These are phyloP conservation scores for Amaranthus hypochondriacus DNA, from an alignment of 148 eudicot species.

Conservation along the genomic window DNA sequence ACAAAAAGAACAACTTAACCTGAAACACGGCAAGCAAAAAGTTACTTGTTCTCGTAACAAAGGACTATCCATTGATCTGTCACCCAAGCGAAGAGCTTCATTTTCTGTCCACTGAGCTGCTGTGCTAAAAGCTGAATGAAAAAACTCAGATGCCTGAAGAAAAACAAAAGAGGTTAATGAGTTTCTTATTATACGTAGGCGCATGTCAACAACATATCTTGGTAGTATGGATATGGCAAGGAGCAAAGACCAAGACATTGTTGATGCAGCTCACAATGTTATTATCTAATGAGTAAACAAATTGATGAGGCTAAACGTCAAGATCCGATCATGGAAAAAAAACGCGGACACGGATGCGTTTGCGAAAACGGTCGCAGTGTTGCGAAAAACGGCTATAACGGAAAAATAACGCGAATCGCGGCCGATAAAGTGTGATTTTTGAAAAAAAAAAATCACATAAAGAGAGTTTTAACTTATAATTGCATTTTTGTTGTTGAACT, in stretches of 20 bases:
- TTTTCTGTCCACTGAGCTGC: constrained; percentile 47
- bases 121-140: constrained; percentile 60
- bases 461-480: too few relatives aligned
- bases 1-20: background rate
- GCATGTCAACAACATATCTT: background rate
- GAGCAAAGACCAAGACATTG: background rate
- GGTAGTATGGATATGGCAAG: background rate
- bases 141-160: constrained; percentile 67
- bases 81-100: constrained; percentile 45
- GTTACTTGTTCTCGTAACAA: constrained; percentile 65
- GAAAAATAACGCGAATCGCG: too few relatives aligned
- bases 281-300: background rate
- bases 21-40: constrained; percentile 4
- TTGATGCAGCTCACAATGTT: background rate
- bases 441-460: too few relatives aligned
- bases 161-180: background rate
- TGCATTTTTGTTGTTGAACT: too few relatives aligned
- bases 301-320: background rate
- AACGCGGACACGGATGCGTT: too few relatives aligned
- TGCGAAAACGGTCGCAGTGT: too few relatives aligned
- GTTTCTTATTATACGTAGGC: background rate
- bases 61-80: constrained; percentile 73
- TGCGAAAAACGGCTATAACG: too few relatives aligned
- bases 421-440: too few relatives aligned
- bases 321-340: too few relatives aligned